Evolutionary conservation across 352 stramenopile species (phyloP).

Genomic region (Globisporangium irregulare): DNA sequence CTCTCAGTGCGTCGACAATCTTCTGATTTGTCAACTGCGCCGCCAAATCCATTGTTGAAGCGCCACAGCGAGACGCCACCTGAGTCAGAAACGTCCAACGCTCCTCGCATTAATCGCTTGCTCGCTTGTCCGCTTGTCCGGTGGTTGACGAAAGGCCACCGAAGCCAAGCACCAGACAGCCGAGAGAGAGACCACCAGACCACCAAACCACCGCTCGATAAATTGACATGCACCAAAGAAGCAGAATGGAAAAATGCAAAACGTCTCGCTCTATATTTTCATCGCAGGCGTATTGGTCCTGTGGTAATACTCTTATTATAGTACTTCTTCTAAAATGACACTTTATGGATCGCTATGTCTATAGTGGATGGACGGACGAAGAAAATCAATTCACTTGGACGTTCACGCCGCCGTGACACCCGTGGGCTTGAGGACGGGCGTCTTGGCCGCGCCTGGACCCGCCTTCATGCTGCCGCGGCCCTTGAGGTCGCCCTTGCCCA

Average conservation of each 20-base stretch:
- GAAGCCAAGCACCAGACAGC: background rate
- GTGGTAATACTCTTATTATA: slow-evolving; percentile 13
- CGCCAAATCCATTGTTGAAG: no score
- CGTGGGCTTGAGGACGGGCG: slow-evolving; percentile 33
- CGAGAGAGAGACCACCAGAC: background rate
- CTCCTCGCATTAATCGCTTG: background rate
- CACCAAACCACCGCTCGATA: no score
- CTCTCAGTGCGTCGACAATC: background rate
- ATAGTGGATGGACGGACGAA: background rate
- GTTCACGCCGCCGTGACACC: slow-evolving; percentile 44
- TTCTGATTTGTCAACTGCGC: no score
- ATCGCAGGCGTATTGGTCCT: background rate
- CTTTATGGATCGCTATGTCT: slow-evolving; percentile 12
- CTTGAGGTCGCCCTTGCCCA: slow-evolving; percentile 32
- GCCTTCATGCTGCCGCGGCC: slow-evolving; percentile 28
- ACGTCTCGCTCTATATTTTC: slow-evolving; percentile 3
- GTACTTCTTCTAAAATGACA: slow-evolving; percentile 11
- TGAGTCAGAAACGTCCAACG: background rate
- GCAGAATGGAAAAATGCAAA: background rate
- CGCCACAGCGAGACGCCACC: background rate
- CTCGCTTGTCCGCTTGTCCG: background rate
- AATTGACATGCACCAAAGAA: background rate
- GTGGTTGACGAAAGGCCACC: background rate
- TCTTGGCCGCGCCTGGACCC: slow-evolving; percentile 10
- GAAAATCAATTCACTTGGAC: background rate